A percentile compares a stretch with the other conserved stretches of the same genome.
Conservation (phyloP, 768 basidiomycete species). For the Boletus rex-veris region DNA sequence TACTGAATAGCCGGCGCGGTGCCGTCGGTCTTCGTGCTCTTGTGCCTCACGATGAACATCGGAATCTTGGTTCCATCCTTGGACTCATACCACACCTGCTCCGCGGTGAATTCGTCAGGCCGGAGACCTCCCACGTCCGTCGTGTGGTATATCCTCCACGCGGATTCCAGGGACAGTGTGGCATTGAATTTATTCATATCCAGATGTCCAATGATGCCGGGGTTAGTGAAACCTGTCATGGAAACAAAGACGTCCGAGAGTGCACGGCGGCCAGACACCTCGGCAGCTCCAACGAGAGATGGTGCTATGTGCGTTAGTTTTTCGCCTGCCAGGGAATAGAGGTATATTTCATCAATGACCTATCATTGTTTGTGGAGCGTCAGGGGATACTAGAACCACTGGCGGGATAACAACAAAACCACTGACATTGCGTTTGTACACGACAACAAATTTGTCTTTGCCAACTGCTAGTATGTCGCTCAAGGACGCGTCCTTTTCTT, state of each 20-base stretch:
- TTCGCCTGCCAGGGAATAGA: constrained; percentile 57
- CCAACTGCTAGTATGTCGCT: constrained; percentile 47
- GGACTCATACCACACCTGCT: constrained; percentile 77
- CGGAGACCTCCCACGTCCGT: constrained; percentile 59
- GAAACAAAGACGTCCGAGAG: constrained; percentile 62
- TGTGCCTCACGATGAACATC: constrained; percentile 82
- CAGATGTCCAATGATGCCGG: constrained; percentile 62
- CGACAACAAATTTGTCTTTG: constrained; percentile 53
- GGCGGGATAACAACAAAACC: neutral
- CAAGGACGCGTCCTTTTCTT: constrained; percentile 61
- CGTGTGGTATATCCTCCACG: constrained; percentile 57
- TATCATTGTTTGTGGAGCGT: constrained; percentile 3
- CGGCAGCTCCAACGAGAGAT: constrained; percentile 65
- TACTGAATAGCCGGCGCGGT: constrained; percentile 77
- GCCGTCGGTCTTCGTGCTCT: constrained; percentile 65
- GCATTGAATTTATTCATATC: constrained; percentile 42
- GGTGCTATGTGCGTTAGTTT: constrained; percentile 53
- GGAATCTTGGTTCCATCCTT: constrained; percentile 80
- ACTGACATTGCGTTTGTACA: constrained; percentile 72
- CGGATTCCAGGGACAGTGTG: constrained; percentile 36
- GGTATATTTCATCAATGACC: constrained; percentile 79
- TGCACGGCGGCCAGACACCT: constrained; percentile 47
- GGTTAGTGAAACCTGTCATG: constrained; percentile 67
- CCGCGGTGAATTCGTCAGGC: constrained; percentile 63
- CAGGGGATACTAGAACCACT: neutral